phyloP scores from a whole-genome alignment of 257 asterid genomes.

The Nicotiana knightiana region DNA sequence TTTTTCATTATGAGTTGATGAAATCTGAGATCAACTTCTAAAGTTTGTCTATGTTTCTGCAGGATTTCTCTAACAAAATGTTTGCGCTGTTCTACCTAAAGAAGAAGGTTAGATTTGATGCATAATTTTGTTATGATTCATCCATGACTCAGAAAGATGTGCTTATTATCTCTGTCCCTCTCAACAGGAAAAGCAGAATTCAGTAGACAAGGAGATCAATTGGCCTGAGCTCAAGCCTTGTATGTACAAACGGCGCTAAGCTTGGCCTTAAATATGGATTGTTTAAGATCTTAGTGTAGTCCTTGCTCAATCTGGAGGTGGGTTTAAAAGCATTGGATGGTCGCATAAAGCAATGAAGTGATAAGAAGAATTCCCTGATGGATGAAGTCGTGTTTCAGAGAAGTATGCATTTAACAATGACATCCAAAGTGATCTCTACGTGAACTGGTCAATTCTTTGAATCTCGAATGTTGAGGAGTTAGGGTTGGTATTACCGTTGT shows the following conservation, averaged over 20 bases:
- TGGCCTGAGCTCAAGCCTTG: slow-evolving; percentile 19
- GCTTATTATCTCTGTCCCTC: neutral
- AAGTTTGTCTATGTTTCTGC: slow-evolving; percentile 25
- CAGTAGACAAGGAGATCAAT: neutral
- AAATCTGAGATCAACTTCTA: slow-evolving; percentile 10
- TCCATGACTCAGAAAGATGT: neutral
- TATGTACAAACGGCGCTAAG: slow-evolving; percentile 12
- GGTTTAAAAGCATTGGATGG: neutral
- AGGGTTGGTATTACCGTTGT: neutral
- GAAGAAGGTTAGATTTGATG: slow-evolving; percentile 56
- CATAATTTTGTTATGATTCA: neutral
- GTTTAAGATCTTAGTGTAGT: neutral
- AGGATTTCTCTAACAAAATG: slow-evolving; percentile 96
- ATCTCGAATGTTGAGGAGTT: neutral
- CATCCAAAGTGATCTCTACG: neutral
- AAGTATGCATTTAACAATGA: neutral
- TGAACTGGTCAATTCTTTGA: neutral
- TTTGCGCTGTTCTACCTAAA: slow-evolving; percentile 63
- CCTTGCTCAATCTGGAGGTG: neutral
- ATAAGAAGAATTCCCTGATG: neutral
- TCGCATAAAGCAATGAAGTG: neutral
- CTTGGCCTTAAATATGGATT: neutral
- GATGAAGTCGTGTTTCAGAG: neutral
- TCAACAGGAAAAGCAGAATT: slow-evolving; percentile 6
- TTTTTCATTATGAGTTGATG: neutral